phyloP scores from a whole-genome alignment of 78 protist genomes.

The Paratrimastix pyriformis region DNA sequence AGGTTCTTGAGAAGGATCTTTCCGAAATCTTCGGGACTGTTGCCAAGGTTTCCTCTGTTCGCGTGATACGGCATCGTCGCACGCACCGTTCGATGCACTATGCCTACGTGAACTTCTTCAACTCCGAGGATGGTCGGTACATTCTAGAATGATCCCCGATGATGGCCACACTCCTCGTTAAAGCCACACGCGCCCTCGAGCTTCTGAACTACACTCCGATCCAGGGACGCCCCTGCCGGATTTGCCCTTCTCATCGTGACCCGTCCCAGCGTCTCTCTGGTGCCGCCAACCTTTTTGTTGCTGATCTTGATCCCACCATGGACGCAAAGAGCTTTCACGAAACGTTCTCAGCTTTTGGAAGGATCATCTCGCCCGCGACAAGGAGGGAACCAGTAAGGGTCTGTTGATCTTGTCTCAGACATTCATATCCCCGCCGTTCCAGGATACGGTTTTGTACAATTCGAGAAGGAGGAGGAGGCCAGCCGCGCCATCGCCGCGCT shows the following conservation, averaged over 20 bases:
- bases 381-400: slow-evolving; percentile 56
- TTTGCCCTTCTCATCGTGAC: slow-evolving; percentile 95
- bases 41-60: slow-evolving; percentile 80
- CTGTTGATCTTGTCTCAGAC: too few species aligned
- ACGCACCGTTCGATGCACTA: slow-evolving; percentile 87
- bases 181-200: slow-evolving; percentile 90
- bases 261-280: slow-evolving; percentile 85
- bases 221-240: slow-evolving; percentile 68
- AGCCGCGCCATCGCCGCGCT: slow-evolving; percentile 69
- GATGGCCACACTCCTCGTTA: background rate
- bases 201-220: slow-evolving; percentile 79
- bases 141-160: too few species aligned
- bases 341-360: slow-evolving; percentile 69
- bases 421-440: too few species aligned
- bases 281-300: slow-evolving; percentile 92
- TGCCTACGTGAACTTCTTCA: slow-evolving; percentile 91
- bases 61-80: slow-evolving; percentile 81
- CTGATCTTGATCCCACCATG: slow-evolving; percentile 73
- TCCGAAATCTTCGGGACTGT: slow-evolving; percentile 73
- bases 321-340: slow-evolving; percentile 79
- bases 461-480: slow-evolving; percentile 40
- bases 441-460: slow-evolving; percentile 55
- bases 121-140: slow-evolving; percentile 45
- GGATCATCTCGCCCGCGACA: slow-evolving; percentile 51
- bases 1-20: slow-evolving; percentile 69